Evolutionary conservation across 1,284 basidiomycete species (phyloP).

Genomic region (Apiotrichum veenhuisii): DNA sequence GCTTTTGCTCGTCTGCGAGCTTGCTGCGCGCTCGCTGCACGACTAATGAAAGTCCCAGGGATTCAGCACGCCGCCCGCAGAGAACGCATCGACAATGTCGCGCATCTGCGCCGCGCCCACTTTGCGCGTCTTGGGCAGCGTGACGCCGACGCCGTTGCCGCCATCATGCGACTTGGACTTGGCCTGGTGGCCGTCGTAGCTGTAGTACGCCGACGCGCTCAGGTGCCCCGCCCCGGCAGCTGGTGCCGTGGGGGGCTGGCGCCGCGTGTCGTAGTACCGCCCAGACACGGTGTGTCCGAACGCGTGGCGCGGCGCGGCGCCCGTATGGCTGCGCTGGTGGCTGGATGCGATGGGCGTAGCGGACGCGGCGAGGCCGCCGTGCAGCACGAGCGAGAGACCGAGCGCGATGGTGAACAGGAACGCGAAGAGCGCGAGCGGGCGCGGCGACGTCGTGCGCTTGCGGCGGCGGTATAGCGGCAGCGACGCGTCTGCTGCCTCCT

Average conservation of each 20-base stretch:
- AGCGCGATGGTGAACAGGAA: background rate
- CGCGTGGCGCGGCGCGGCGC: background rate
- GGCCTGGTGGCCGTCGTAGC: background rate
- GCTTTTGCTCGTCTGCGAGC: too few species aligned
- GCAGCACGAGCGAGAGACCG: background rate
- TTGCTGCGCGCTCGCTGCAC: too few species aligned
- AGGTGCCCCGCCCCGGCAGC: background rate
- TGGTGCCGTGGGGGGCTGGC: background rate
- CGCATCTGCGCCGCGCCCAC: background rate
- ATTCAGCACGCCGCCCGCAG: background rate
- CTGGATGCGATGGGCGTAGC: background rate
- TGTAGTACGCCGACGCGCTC: background rate
- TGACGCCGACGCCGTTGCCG: background rate
- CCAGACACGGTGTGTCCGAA: background rate
- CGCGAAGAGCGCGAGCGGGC: background rate
- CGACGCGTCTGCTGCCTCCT: background rate
- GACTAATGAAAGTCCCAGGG: conserved; percentile 2
- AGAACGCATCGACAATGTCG: background rate
- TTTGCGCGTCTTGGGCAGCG: background rate
- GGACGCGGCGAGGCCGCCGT: background rate
- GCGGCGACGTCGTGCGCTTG: background rate
- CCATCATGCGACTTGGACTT: too few species aligned
- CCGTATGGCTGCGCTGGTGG: background rate
- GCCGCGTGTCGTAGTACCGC: background rate
- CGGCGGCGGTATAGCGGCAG: background rate